Conservation (phyloP, 2,329 filamentous ascomycete genomes). For the Elsinoe arachidis region DNA sequence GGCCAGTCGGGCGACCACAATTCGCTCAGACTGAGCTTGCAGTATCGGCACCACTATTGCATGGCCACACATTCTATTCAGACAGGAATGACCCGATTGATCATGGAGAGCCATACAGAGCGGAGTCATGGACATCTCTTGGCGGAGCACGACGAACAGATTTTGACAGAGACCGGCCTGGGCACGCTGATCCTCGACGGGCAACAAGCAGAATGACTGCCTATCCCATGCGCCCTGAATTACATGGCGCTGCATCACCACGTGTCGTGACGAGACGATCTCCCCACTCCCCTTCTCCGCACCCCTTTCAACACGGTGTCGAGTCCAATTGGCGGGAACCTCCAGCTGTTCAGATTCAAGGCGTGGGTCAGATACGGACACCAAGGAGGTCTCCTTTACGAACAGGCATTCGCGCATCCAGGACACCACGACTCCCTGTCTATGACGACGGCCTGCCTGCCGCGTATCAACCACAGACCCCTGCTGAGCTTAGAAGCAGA, state of each 20-base stretch:
- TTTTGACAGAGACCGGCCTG: too few species aligned
- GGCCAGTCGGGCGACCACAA: not conserved
- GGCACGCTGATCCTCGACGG: not conserved
- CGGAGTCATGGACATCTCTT: too few species aligned
- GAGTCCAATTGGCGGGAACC: too few species aligned
- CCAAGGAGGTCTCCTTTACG: not conserved
- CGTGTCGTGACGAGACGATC: too few species aligned
- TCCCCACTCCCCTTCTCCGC: too few species aligned
- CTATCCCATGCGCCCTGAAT: not conserved
- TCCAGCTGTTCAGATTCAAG: not conserved
- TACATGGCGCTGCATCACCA: not conserved
- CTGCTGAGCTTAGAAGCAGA: slow-evolving; percentile 24
- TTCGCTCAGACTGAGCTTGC: not conserved
- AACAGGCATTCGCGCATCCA: not conserved
- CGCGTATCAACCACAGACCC: slow-evolving; percentile 26
- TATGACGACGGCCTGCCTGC: slow-evolving; percentile 26
- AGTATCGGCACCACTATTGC: not conserved
- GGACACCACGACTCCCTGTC: slow-evolving; percentile 21
- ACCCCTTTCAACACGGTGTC: too few species aligned
- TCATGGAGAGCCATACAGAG: too few species aligned
- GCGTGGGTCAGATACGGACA: not conserved
- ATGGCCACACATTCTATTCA: not conserved
- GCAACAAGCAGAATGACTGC: not conserved
- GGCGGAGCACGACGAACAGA: too few species aligned
- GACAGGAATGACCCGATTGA: too few species aligned